Conservation (phyloP, 768 basidiomycete genomes). For the Tricholoma terreum region DNA sequence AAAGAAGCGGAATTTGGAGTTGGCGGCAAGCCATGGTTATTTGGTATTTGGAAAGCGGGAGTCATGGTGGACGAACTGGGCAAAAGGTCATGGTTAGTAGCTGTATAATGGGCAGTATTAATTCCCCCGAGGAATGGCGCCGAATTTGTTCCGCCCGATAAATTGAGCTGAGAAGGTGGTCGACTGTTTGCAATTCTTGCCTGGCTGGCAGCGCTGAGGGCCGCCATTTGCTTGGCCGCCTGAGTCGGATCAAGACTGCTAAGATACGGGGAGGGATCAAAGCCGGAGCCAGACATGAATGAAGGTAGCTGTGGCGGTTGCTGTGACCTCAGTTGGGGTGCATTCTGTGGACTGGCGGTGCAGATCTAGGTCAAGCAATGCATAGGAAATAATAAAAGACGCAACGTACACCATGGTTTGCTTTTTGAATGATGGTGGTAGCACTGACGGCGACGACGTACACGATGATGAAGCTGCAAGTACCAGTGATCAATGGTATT, state of each 20-base stretch:
- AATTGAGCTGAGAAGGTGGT: slow-evolving; percentile 27
- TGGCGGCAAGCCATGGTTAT: slow-evolving; percentile 35
- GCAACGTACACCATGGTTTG: slow-evolving; percentile 32
- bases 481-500: background rate
- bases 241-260: slow-evolving; percentile 59
- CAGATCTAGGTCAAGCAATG: slow-evolving; percentile 17
- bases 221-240: slow-evolving; percentile 79
- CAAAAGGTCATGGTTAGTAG: slow-evolving; percentile 44
- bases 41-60: slow-evolving; percentile 45
- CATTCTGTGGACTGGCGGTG: slow-evolving; percentile 18
- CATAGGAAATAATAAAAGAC: slow-evolving; percentile 8
- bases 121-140: slow-evolving; percentile 66
- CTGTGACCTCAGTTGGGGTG: slow-evolving; percentile 8
- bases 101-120: slow-evolving; percentile 40
- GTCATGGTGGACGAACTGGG: slow-evolving; percentile 33
- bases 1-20: slow-evolving; percentile 38
- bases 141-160: slow-evolving; percentile 60
- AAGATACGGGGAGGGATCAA: slow-evolving; percentile 40
- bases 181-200: slow-evolving; percentile 56
- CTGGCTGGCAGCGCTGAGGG: slow-evolving; percentile 61
- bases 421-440: slow-evolving; percentile 2
- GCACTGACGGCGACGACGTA: slow-evolving; percentile 4
- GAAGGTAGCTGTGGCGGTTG: slow-evolving; percentile 29
- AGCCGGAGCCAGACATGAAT: slow-evolving; percentile 30
- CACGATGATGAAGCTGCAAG: background rate